phyloP scores from a whole-genome alignment of 345 rosid genomes.

The Anastatica hierochuntica region DNA sequence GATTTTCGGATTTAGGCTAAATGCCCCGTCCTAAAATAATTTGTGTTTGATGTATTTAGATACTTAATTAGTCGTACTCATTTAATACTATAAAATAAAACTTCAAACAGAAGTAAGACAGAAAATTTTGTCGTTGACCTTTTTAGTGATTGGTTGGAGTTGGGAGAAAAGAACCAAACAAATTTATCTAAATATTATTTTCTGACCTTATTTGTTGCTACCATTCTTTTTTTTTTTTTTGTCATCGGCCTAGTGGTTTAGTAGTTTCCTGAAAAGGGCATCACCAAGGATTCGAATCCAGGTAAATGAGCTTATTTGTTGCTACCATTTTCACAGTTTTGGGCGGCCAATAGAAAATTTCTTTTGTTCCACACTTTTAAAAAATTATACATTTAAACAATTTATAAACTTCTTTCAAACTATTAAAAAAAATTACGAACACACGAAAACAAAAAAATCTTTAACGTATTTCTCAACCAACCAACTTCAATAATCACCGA shows the following conservation, averaged over 20 bases:
- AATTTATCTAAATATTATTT: neutral
- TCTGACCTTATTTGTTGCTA: neutral
- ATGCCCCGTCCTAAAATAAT: too few relatives aligned
- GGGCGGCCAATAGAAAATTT: neutral
- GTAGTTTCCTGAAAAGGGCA: too few relatives aligned
- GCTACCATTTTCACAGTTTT: too few relatives aligned
- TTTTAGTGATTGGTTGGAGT: neutral
- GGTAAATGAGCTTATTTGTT: too few relatives aligned
- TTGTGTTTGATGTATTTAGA: constrained; percentile 4
- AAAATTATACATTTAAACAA: constrained; percentile 6
- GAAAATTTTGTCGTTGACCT: constrained; percentile 10
- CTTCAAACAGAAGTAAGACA: constrained; percentile 3
- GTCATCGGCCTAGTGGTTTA: too few relatives aligned
- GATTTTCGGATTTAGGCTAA: too few relatives aligned
- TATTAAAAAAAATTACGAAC: neutral
- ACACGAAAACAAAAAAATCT: neutral
- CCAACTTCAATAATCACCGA: constrained; percentile 5
- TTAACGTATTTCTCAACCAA: constrained; percentile 6
- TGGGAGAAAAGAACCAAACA: neutral
- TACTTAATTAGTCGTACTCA: neutral
- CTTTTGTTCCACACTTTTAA: constrained; percentile 9
- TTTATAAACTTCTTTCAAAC: constrained; percentile 6
- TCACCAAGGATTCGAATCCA: too few relatives aligned
- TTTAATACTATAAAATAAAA: neutral
- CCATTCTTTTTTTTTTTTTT: too few relatives aligned